Base-by-base conservation (phyloP, 2,329 filamentous ascomycete species). In the Aschersonia sp. region DNA sequence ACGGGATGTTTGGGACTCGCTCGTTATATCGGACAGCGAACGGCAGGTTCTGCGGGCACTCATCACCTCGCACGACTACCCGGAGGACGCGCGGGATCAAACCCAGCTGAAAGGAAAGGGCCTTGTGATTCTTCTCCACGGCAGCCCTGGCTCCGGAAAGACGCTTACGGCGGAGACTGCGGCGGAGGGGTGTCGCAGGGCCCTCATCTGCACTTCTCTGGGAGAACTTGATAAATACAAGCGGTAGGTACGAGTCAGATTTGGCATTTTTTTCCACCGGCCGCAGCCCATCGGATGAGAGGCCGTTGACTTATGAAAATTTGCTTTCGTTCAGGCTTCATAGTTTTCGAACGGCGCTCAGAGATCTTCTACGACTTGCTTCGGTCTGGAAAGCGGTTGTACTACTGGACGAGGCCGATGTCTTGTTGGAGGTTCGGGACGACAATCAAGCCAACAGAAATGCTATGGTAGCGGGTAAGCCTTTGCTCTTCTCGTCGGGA, bases 401-500 rank as follows among this genome's bases (percentile, higher is more conserved):
- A 22, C 60, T 77, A 4, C 64, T 76, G 4, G 72, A 75, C 51
- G 72, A 75, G 57, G 71, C 71, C 6, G 73, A 75, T 50, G 69
- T 76, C 2, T 76, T 74, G 56, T 67, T 76, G 57, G 66, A 68
- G 1, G 61, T 67, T 56, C 64, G 72, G 5, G 61, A 68, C 46
- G 62, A 64, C 40, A 61, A 63, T 40, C 66, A 75, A 51, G 64
- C 75, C 11, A 60, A 61, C 40, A 63, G 70, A 12, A 76, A 76
- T 54, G 70, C 35, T 9, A 37, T 37, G 35, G 35, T 37, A 67
- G 44, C 60, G 75, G 4, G 68, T 72, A 5, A 67, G 65, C 47
- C 70, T 71, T 50, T 37, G 35, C 12, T 9, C 8, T 11, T 4
- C 32, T 14, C 14, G 14, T 14, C 14, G 14, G 14, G 14, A 14